phyloP scores from a whole-genome alignment of 768 basidiomycete species.

The Pisolithus microcarpus region DNA sequence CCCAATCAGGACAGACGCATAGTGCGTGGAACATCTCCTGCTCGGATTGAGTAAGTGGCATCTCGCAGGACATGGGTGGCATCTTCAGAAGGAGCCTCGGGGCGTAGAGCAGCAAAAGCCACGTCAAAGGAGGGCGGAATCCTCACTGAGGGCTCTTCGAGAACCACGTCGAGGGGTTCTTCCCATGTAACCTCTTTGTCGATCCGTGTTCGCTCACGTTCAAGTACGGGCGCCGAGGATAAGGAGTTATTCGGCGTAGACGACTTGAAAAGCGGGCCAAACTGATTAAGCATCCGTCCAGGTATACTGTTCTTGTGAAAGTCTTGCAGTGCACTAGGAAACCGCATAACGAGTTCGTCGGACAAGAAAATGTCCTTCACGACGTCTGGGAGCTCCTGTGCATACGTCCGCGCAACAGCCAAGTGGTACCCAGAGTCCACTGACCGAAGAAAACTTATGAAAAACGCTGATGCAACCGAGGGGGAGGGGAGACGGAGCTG shows the following conservation, averaged over 20 bases:
- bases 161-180: conserved; percentile 11
- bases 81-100: conserved; percentile 10
- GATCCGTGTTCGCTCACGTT: conserved; percentile 1
- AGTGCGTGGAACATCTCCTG: conserved; percentile 64
- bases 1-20: conserved; percentile 53
- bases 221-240: conserved; percentile 1
- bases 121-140: conserved; percentile 25
- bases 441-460: conserved; percentile 46
- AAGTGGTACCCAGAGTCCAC: conserved; percentile 69
- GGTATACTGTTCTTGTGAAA: conserved; percentile 44
- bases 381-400: conserved; percentile 18
- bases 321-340: conserved; percentile 55
- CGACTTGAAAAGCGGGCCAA: conserved; percentile 57
- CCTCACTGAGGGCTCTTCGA: conserved; percentile 17
- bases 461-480: conserved; percentile 44
- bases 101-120: conserved; percentile 23
- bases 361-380: conserved; percentile 52
- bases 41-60: conserved; percentile 61
- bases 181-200: conserved; percentile 17
- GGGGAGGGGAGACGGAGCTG: conserved; percentile 28
- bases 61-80: conserved; percentile 13
- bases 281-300: conserved; percentile 46
- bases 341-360: conserved; percentile 53
- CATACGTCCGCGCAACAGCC: conserved; percentile 42
- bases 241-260: conserved; percentile 14